Percentiles rank a stretch among this genome's conserved stretches.
Conservation (phyloP, 1,284 basidiomycete genomes). For the Fomitopsis schrenkii region DNA sequence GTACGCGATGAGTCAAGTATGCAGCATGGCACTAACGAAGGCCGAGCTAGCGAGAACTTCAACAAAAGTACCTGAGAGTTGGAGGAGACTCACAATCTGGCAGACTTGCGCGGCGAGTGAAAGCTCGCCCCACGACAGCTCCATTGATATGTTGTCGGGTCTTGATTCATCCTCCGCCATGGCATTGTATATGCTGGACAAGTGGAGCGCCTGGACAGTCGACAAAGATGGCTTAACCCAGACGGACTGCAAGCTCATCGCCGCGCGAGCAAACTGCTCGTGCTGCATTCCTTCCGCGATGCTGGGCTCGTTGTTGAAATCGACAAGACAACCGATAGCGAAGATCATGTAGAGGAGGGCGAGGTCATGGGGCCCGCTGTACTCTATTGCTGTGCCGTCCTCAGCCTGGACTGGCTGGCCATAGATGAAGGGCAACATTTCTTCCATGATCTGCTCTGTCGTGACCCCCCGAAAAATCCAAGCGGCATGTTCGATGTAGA, state of each 20-base stretch:
- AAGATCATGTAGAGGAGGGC: slow-evolving; percentile 57
- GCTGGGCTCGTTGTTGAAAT: slow-evolving; percentile 55
- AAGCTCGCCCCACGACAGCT: slow-evolving; percentile 32
- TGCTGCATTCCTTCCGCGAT: slow-evolving; percentile 57
- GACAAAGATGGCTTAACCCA: slow-evolving; percentile 32
- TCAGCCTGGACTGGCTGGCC: slow-evolving; percentile 27
- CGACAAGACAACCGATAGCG: slow-evolving; percentile 56
- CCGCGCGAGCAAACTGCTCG: slow-evolving; percentile 46
- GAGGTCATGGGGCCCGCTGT: slow-evolving; percentile 44
- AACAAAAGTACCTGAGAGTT: too few species aligned
- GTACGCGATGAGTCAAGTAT: background rate
- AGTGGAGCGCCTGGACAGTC: slow-evolving; percentile 47
- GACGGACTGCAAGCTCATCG: slow-evolving; percentile 32
- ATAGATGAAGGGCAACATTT: slow-evolving; percentile 56
- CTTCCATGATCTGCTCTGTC: slow-evolving; percentile 59
- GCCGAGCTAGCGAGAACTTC: slow-evolving; percentile 21
- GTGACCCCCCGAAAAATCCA: slow-evolving; percentile 58
- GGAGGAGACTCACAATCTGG: slow-evolving; percentile 27
- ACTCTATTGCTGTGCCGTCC: slow-evolving; percentile 21
- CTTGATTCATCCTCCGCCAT: slow-evolving; percentile 50
- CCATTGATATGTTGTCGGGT: slow-evolving; percentile 39
- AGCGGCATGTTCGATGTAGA: slow-evolving; percentile 48
- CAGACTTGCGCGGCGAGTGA: slow-evolving; percentile 29
- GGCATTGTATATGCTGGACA: slow-evolving; percentile 53
- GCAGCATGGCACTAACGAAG: slow-evolving; percentile 21